A percentile compares a stretch with the other conserved stretches of the same genome.
These are phyloP conservation scores for Neurospora terricola DNA, from an alignment of 495 filamentous ascomycete genomes.

Conservation along the genomic window DNA sequence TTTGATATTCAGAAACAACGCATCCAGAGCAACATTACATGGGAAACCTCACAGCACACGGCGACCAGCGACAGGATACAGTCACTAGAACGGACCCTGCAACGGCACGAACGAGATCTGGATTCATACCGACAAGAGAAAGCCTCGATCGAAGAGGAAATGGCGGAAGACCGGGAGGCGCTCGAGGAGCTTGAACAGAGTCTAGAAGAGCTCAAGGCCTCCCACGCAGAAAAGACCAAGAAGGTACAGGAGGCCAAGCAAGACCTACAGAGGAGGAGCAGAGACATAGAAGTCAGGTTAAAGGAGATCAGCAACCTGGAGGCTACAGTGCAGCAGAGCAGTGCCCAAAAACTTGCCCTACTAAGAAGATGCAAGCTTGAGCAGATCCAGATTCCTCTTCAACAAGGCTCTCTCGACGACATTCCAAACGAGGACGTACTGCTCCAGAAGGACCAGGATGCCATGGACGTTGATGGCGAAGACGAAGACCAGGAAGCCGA, in stretches of 20 bases:
- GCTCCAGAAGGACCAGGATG: conserved; percentile 58
- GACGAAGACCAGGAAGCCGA: conserved; percentile 50
- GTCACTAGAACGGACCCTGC: conserved; percentile 52
- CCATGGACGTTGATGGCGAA: conserved; percentile 75
- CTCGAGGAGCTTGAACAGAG: conserved; percentile 65
- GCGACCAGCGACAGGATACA: conserved; percentile 60
- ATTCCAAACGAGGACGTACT: conserved; percentile 80
- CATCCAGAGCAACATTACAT: conserved; percentile 68
- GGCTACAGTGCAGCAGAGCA: conserved; percentile 71
- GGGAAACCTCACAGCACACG: conserved; percentile 61
- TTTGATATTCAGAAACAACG: conserved; percentile 76
- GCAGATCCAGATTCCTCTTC: conserved; percentile 77
- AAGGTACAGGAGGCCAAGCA: conserved; percentile 71
- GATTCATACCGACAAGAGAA: conserved; percentile 64
- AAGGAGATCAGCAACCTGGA: conserved; percentile 72
- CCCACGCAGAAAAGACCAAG: conserved; percentile 56
- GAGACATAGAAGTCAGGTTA: conserved; percentile 67
- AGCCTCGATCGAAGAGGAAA: conserved; percentile 56
- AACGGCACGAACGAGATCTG: conserved; percentile 55
- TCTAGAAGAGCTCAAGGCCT: conserved; percentile 55
- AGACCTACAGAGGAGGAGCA: conserved; percentile 75
- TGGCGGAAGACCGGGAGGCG: conserved; percentile 64
- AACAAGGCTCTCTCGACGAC: conserved; percentile 69
- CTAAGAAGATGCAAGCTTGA: conserved; percentile 88
- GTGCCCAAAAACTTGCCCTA: conserved; percentile 69